Evolutionary conservation across 1,139 yeast species (phyloP), one percentile per base, ranked within the genome.

Genomic region (Suhomyces bolitotheri): DNA sequence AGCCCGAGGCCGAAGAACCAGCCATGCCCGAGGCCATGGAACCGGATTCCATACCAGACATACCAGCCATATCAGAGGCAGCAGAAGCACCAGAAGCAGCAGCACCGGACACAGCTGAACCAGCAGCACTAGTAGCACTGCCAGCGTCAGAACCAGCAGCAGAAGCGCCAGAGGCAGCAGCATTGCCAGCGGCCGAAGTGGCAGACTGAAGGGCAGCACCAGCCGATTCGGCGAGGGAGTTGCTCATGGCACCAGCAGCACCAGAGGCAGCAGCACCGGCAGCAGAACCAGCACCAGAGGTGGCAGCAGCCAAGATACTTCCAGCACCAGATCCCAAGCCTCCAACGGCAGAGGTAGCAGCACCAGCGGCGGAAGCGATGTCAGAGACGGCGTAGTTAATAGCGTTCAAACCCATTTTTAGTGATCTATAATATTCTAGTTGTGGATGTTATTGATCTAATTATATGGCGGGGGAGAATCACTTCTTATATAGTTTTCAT

Each of bases 371-470:
- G 26, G 45, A 36, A 20, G 31, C 32, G 16, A 31, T 25, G 26
- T 38, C 46, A 13, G 46, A 34, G 25, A 46, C 50, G 22, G 47
- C 51, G 42, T 37, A 46, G 33, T 47, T 31, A 31, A 49, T 45
- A 34, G 53, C 51, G 53, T 49, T 49, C n/a, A 38, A 13, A 38
- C 41, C 41, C 41, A 38, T 38, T 22, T 7, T 38, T 12, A n/a
- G 20, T 16, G 6, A n/a, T n/a, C n/a, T n/a, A n/a, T n/a, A n/a
- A n/a, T n/a, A n/a, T n/a, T 17, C 20, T 17, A 17, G 20, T 17
- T 6, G 6, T 6, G 6, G 20, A 17, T 17, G 20, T 17, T 6
- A 7, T 6, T 17, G 20, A 8, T 17, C 7, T 17, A 8, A 17
- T 17, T 8, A 8, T 17, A 8, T 17, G 20, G 20, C 8, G 6